Evolutionary conservation across 192 early-diverging fungal genomes (phyloP), one percentile per base, ranked within the genome.

Genomic region (Dimargaris xerosporica): DNA sequence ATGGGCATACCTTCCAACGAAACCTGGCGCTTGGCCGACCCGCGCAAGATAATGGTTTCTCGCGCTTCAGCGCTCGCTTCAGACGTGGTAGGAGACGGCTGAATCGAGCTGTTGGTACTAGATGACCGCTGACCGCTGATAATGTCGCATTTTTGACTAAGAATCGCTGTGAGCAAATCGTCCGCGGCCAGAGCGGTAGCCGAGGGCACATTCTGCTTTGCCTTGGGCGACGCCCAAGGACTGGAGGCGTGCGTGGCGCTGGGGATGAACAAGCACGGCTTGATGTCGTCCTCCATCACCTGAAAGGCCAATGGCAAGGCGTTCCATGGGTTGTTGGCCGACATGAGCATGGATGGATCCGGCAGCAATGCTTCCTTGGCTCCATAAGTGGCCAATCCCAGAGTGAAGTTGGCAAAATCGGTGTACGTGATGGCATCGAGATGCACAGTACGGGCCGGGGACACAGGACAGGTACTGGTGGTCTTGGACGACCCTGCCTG

Each of bases 371-470:
- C 16, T 6, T 23, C 16, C 41, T 59, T 30, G 31, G 31, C 56
- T 3, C 56, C 56, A 9, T 41, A 23, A 6, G 56, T 59, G 41
- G 56, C 56, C 16, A 59, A 29, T 16, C 56, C 56, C 16, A 59
- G 56, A 19, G 56, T 59, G 23, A 59, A 59, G 34, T 15, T 59
- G 23, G 56, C 56, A 17, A 59, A 59, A 41, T 59, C 56, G 1
- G 56, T 59, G 23, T 59, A 59, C 16, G 56, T 59, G 23, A 59
- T 59, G 16, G 56, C 56, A 29, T 59, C 56, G 10, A 59, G 23
- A 17, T 59, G 41, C 28, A 59, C 56, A 9, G 56, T 59, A 3
- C 15, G 41, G 19, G 56, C 15, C 3, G 56, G 29, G 56, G 50
- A n/a, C 13, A 23, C 15, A 51, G 10, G 44, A 17, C 17, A 45